A percentile compares a stretch with the other conserved stretches of the same genome.
phyloP scores from a whole-genome alignment of 257 asterid genomes.

The Petunia secreta region DNA sequence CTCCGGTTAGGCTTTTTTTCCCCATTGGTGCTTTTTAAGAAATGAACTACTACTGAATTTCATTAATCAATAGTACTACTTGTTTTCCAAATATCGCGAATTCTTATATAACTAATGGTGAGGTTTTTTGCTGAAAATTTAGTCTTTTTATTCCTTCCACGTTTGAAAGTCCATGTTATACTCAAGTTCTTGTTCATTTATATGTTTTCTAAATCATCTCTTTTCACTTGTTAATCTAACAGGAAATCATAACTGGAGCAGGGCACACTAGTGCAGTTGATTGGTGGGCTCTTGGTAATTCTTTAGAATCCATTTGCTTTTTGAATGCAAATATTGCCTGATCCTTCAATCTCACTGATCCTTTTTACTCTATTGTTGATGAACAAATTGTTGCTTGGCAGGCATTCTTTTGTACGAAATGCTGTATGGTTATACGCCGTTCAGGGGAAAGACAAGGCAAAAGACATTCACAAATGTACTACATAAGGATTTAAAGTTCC shows the following conservation, averaged over 20 bases:
- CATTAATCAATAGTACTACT: no score
- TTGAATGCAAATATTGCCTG: neutral
- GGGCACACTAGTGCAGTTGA: slow-evolving; percentile 98
- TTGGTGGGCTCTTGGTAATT: slow-evolving; percentile 99
- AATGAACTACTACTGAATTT: neutral
- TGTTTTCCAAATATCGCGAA: neutral
- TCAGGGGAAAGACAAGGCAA: slow-evolving; percentile 98
- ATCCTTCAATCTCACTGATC: neutral
- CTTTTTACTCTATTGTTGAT: neutral
- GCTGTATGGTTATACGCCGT: slow-evolving; percentile 96
- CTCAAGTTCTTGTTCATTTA: neutral
- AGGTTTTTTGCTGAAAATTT: neutral
- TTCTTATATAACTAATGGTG: neutral
- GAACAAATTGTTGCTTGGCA: slow-evolving; percentile 32
- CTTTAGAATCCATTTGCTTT: neutral
- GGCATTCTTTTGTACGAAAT: slow-evolving; percentile 93
- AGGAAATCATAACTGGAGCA: slow-evolving; percentile 96
- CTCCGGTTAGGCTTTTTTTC: slow-evolving; percentile 69
- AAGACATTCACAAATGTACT: slow-evolving; percentile 87
- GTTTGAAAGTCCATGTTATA: neutral
- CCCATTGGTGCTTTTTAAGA: neutral
- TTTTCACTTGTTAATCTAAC: slow-evolving; percentile 20
- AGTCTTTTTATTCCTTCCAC: neutral
- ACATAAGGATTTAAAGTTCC: slow-evolving; percentile 90
- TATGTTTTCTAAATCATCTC: neutral